These are phyloP conservation scores for Beauveria sp. DNA, from an alignment of 2,329 filamentous ascomycete species.

Conservation along the genomic window DNA sequence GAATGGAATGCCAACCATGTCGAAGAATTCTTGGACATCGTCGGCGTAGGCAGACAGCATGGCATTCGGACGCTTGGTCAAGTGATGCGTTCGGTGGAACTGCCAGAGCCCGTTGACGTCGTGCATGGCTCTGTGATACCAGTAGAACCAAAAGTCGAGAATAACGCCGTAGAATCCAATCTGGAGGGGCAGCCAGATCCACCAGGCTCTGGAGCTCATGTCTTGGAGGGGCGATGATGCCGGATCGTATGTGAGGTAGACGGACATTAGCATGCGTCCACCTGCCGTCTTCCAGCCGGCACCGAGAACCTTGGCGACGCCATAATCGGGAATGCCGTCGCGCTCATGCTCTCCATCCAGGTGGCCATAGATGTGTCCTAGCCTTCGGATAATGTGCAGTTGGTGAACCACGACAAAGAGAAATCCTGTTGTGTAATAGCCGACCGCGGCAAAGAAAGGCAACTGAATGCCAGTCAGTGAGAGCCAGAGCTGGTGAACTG, in stretches of 20 bases:
- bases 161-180: slow-evolving; percentile 30
- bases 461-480: slow-evolving; percentile 22
- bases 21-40: slow-evolving; percentile 31
- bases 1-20: slow-evolving; percentile 31
- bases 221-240: slow-evolving; percentile 17
- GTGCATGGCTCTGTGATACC: slow-evolving; percentile 35
- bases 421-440: slow-evolving; percentile 29
- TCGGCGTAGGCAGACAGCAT: slow-evolving; percentile 33
- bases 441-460: slow-evolving; percentile 21
- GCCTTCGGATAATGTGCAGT: slow-evolving; percentile 26
- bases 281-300: slow-evolving; percentile 26
- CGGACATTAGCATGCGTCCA: slow-evolving; percentile 24
- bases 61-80: slow-evolving; percentile 36
- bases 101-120: slow-evolving; percentile 31
- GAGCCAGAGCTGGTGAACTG: slow-evolving; percentile 27
- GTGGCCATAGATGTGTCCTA: slow-evolving; percentile 30
- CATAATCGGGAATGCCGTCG: slow-evolving; percentile 32
- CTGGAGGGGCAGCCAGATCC: slow-evolving; percentile 25
- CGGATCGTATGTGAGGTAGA: slow-evolving; percentile 25
- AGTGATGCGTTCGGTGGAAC: slow-evolving; percentile 34
- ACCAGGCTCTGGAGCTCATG: slow-evolving; percentile 21
- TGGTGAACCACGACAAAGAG: slow-evolving; percentile 30
- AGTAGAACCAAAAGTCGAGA: slow-evolving; percentile 30
- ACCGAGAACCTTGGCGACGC: slow-evolving; percentile 23
- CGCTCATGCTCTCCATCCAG: slow-evolving; percentile 34